These are phyloP conservation scores for Daldinia vernicosa DNA, from an alignment of 495 filamentous ascomycete species.

Conservation along the genomic window DNA sequence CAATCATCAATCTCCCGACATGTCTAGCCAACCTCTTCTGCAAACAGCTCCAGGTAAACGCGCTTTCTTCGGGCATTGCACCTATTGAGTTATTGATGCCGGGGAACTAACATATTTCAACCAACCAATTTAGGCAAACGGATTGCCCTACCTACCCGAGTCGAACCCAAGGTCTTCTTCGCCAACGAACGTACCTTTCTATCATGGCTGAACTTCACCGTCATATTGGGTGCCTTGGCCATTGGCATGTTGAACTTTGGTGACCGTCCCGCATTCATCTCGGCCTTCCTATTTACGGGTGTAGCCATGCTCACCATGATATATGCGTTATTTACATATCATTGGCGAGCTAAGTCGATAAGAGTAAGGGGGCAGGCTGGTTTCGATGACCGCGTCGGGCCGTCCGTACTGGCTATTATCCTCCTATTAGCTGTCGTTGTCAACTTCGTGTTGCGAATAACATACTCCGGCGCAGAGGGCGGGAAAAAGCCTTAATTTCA, in stretches of 20 bases:
- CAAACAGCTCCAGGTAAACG: conserved; percentile 82
- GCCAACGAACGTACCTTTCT: conserved; percentile 99
- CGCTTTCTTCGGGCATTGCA: conserved; percentile 22
- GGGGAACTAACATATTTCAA: conserved; percentile 22
- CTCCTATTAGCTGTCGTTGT: conserved; percentile 86
- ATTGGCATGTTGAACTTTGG: conserved; percentile 98
- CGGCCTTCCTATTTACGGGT: conserved; percentile 89
- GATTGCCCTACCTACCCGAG: conserved; percentile 95
- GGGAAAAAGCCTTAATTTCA: conserved; percentile 45
- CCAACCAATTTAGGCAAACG: conserved; percentile 76
- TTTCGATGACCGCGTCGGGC: conserved; percentile 95
- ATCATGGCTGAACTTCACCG: conserved; percentile 99
- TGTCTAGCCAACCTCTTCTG: conserved; percentile 97
- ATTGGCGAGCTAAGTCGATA: conserved; percentile 96
- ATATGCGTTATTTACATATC: conserved; percentile 93
- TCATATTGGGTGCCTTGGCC: conserved; percentile 94
- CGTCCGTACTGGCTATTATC: conserved; percentile 85
- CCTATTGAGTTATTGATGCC: not conserved
- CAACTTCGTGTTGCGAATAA: conserved; percentile 90
- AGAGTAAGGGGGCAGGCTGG: conserved; percentile 89
- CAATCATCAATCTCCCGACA: conserved; percentile 48
- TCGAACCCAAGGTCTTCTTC: conserved; percentile 99
- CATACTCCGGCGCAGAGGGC: conserved; percentile 55
- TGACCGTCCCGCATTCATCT: conserved; percentile 90
- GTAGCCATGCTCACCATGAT: conserved; percentile 96